Conservation (phyloP, 768 basidiomycete species). For the Boletus insuetus region DNA sequence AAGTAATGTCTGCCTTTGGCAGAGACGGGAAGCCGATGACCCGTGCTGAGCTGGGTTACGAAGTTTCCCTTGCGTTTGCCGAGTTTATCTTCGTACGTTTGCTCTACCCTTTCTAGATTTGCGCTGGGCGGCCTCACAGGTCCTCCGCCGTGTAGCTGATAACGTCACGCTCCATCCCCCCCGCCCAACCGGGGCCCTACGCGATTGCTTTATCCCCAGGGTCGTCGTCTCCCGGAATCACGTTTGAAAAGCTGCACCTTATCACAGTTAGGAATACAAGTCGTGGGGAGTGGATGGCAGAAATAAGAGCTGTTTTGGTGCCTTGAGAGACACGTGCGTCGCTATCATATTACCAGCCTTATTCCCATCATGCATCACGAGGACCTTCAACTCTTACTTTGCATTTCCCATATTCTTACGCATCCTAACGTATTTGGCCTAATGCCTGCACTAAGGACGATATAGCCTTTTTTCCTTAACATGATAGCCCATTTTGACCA, state of each 20-base stretch:
- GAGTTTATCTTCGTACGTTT: conserved; percentile 29
- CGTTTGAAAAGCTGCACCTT: conserved; percentile 23
- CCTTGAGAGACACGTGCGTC: conserved; percentile 14
- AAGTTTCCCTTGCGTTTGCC: conserved; percentile 29
- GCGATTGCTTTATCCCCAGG: conserved; percentile 13
- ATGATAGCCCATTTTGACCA: background rate
- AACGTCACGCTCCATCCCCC: conserved; percentile 9
- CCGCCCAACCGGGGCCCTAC: conserved; percentile 19
- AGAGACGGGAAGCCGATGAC: conserved; percentile 16
- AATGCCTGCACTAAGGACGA: background rate
- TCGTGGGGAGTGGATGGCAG: conserved; percentile 27
- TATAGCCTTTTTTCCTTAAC: background rate
- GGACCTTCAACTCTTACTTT: background rate
- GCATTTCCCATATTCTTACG: background rate
- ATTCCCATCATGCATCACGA: background rate
- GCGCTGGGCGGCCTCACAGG: conserved; percentile 1
- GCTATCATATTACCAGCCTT: background rate
- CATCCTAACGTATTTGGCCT: conserved; percentile 1
- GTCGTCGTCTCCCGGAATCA: conserved; percentile 17
- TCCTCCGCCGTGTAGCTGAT: conserved; percentile 14
- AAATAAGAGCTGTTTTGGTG: conserved; percentile 21
- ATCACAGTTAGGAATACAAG: conserved; percentile 28
- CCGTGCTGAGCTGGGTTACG: conserved; percentile 25
- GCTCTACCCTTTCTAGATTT: background rate
- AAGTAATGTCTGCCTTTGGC: conserved; percentile 23